Evolutionary conservation across 306 rosid genomes (phyloP), one percentile per base, ranked within the genome.

Genomic region (Rosa persica): DNA sequence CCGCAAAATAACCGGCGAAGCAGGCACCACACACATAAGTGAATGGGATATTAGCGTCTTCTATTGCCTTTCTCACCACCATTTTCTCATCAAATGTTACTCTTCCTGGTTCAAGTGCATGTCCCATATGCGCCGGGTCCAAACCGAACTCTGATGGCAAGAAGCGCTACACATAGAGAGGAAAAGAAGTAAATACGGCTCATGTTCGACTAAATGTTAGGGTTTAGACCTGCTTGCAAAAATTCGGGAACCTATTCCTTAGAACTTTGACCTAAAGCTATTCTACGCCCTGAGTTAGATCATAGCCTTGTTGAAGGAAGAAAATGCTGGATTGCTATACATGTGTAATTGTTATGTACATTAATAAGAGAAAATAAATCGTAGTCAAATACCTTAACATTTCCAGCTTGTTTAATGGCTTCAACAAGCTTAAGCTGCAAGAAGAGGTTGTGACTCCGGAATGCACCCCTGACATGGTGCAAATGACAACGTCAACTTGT

Each of bases 41-140:
- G 78, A 77, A 88, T 67, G 97, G 97, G 44, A 94, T 89, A 27
- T 88, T 79, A 8, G 97, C 97, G 34, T 88, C 94, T 42, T 94
- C 90, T 67, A 94, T 92, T 58, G 93, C 91, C 74, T 87, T 90
- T 7, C 98, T 86, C 61, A 94, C 85, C 0, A 0, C 17, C 97
- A 94, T 90, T 85, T 94, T 94, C 64, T 94, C 95, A 47, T 92
- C 97, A 61, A 94, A 92, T 70, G 98, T 72, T 0, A 86, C 93
- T 81, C 89, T 89, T 87, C 97, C 97, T 0, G 95, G 97, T 80
- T 92, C 95, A n/a, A 94, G 84, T 25, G 97, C 98, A 73, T 94
- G 77, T 16, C 83, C 89, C 98, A 94, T 90, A 0, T 79, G 84
- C 48, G 93, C 86, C 17, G 97, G 95, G 72, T 94, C 98, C 40